Evolutionary conservation across 306 rosid genomes (phyloP).

Genomic region (Quercus robur): DNA sequence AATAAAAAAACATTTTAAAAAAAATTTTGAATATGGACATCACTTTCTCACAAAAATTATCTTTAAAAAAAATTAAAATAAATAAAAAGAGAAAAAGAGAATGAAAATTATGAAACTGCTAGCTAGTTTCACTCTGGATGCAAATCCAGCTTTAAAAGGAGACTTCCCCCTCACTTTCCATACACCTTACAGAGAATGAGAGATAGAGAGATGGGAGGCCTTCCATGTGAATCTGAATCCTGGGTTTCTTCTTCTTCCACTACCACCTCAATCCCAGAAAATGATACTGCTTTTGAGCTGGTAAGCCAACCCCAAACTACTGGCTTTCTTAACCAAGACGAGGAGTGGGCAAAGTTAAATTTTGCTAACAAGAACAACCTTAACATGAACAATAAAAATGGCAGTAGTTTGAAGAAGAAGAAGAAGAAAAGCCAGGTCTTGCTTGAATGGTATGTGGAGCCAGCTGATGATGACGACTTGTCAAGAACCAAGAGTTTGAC

Average conservation of each 20-base stretch:
- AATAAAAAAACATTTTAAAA: too few species aligned
- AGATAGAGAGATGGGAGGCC: slow-evolving; percentile 15
- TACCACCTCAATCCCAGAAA: slow-evolving; percentile 14
- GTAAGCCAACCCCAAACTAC: neutral
- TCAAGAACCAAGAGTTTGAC: slow-evolving; percentile 68
- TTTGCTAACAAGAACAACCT: neutral
- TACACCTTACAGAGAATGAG: neutral
- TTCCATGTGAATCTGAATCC: slow-evolving; percentile 18
- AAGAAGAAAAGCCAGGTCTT: slow-evolving; percentile 59
- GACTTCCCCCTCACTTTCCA: neutral
- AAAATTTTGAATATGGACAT: too few species aligned
- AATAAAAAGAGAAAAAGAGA: neutral
- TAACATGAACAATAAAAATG: too few species aligned
- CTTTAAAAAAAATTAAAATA: neutral
- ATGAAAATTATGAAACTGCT: neutral
- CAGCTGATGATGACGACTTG: slow-evolving; percentile 51
- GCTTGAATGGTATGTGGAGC: slow-evolving; percentile 64
- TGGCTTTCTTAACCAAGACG: neutral
- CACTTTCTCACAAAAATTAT: neutral
- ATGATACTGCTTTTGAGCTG: neutral
- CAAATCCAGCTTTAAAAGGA: slow-evolving; percentile 4
- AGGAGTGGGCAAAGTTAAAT: slow-evolving; percentile 1
- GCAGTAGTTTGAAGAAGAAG: slow-evolving; percentile 18
- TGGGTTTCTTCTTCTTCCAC: slow-evolving; percentile 21
- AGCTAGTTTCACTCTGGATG: too few species aligned